These are phyloP conservation scores for Fomitopsis pinicola DNA, from an alignment of 1,284 basidiomycete species.

Conservation along the genomic window DNA sequence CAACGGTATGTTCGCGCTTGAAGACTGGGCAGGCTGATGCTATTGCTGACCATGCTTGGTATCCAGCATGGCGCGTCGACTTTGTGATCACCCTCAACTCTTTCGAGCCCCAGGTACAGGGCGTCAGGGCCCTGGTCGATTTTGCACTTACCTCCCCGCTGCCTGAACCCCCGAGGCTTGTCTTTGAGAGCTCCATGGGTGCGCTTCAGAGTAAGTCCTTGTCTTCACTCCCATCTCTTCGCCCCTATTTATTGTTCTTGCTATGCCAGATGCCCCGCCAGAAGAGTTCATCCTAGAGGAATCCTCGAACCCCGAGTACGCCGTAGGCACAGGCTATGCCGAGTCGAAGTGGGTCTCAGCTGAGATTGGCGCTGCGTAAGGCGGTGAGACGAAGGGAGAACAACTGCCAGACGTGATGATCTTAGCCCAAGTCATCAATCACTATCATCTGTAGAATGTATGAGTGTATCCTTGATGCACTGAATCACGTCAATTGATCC, in stretches of 20 bases:
- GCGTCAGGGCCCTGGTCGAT: conserved; percentile 15
- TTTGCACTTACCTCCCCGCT: conserved; percentile 23
- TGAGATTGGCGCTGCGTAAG: neutral
- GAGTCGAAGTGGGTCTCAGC: conserved; percentile 36
- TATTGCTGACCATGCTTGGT: conserved; percentile 3
- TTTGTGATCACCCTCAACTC: conserved; percentile 24
- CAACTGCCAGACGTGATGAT: neutral
- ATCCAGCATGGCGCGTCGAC: conserved; percentile 33
- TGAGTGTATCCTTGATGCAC: too few relatives aligned
- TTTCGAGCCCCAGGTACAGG: conserved; percentile 17
- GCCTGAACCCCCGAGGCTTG: conserved; percentile 17
- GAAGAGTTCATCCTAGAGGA: conserved; percentile 6
- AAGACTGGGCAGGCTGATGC: neutral
- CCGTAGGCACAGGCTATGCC: conserved; percentile 32
- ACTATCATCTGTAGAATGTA: too few relatives aligned
- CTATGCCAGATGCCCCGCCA: neutral
- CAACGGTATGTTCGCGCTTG: conserved; percentile 11
- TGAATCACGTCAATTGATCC: too few relatives aligned
- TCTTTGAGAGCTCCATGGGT: conserved; percentile 30
- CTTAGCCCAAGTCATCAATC: neutral
- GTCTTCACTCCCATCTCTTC: neutral
- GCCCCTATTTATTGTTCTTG: neutral
- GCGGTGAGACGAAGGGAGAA: neutral
- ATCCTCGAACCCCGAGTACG: conserved; percentile 16
- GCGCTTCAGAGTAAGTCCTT: conserved; percentile 17